phyloP scores from a whole-genome alignment of 441 rosid genomes.

The Kokia cookei region DNA sequence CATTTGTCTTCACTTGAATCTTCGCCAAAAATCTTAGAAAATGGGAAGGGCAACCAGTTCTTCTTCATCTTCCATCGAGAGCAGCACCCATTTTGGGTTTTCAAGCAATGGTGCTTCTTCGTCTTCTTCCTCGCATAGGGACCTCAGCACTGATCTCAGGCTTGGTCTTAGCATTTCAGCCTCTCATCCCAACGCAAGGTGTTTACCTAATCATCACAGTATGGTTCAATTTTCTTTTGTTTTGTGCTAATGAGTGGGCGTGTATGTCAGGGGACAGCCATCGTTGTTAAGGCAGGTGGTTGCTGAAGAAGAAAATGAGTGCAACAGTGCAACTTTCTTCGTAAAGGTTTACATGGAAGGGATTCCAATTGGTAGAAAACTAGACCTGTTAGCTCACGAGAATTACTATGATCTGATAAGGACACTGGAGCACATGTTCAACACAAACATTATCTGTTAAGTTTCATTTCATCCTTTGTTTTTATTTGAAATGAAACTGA shows the following conservation, averaged over 20 bases:
- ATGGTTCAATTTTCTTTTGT: not conserved
- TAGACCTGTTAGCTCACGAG: slow-evolving; percentile 65
- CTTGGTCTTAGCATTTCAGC: slow-evolving; percentile 63
- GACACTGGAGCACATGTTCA: slow-evolving; percentile 80
- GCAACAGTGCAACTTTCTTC: slow-evolving; percentile 59
- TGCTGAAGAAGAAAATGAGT: slow-evolving; percentile 50
- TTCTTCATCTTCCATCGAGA: slow-evolving; percentile 57
- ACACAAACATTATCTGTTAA: slow-evolving; percentile 71
- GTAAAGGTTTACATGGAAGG: slow-evolving; percentile 97
- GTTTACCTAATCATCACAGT: not conserved
- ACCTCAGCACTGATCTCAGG: slow-evolving; percentile 68
- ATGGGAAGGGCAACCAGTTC: slow-evolving; percentile 50
- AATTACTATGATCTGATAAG: slow-evolving; percentile 64
- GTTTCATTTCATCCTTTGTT: not conserved
- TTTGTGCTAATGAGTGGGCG: not conserved
- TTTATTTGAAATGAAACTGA: not conserved
- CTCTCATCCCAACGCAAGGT: slow-evolving; percentile 26
- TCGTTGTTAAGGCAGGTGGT: slow-evolving; percentile 17
- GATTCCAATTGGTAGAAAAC: slow-evolving; percentile 78
- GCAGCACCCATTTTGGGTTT: slow-evolving; percentile 32
- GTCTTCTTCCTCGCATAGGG: slow-evolving; percentile 20
- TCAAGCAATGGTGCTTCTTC: slow-evolving; percentile 5
- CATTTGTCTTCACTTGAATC: slow-evolving; percentile 4
- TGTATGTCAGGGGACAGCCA: slow-evolving; percentile 17
- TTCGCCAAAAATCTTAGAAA: not conserved